phyloP scores from a whole-genome alignment of 768 basidiomycete species.

The Calocera cornea region DNA sequence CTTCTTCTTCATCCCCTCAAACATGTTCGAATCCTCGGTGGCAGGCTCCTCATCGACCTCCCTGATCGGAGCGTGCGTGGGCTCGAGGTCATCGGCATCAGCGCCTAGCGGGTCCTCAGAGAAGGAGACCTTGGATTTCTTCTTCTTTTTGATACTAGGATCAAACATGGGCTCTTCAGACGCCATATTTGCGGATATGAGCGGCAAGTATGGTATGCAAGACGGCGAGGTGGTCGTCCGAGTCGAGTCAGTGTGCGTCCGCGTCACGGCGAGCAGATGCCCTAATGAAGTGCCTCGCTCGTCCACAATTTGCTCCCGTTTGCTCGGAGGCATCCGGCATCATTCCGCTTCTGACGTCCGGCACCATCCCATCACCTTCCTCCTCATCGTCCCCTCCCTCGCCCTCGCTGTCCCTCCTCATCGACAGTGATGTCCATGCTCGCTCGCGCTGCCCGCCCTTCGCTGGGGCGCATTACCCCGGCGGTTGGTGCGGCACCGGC shows the following conservation, averaged over 20 bases:
- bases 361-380: not conserved
- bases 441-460: conserved; percentile 35
- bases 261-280: not conserved
- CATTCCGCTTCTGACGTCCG: not conserved
- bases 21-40: conserved; percentile 61
- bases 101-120: conserved; percentile 71
- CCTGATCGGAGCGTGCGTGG: not conserved
- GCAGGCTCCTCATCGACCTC: conserved; percentile 10
- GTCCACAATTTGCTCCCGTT: not conserved
- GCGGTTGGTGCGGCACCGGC: conserved; percentile 27
- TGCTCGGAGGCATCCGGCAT: not conserved
- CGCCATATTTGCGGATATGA: conserved; percentile 30
- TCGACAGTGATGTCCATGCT: conserved; percentile 28
- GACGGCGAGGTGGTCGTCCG: not conserved
- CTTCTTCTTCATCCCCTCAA: conserved; percentile 74
- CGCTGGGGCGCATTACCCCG: conserved; percentile 29
- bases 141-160: conserved; percentile 57
- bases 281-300: not conserved
- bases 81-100: conserved; percentile 45
- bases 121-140: conserved; percentile 71
- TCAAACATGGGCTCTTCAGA: conserved; percentile 70
- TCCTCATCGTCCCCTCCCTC: not conserved
- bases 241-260: not conserved
- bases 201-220: not conserved
- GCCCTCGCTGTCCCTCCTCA: not conserved